Conservation (phyloP, 768 basidiomycete genomes). For the Amylocystis lapponica region DNA sequence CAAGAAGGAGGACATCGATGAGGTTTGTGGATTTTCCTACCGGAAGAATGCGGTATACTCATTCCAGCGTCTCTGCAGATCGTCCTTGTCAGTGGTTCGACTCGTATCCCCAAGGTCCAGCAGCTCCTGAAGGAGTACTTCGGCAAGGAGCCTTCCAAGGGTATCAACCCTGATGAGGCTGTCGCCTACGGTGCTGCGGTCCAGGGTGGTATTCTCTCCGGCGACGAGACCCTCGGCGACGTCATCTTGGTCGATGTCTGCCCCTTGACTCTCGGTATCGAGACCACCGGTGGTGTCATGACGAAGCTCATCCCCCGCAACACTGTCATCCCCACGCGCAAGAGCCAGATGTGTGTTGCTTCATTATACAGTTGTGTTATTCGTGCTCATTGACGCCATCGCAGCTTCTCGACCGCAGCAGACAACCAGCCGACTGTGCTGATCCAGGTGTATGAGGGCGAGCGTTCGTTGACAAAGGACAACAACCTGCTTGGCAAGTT, state of each 20-base stretch:
- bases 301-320: constrained; percentile 97
- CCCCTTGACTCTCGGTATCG: constrained; percentile 97
- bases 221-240: constrained; percentile 85
- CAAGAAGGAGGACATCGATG: constrained; percentile 95
- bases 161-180: constrained; percentile 99
- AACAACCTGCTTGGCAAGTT: constrained; percentile 98
- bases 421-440: constrained; percentile 94
- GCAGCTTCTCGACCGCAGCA: constrained; percentile 68
- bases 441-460: constrained; percentile 97
- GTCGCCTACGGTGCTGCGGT: constrained; percentile 99
- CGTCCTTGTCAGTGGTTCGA: constrained; percentile 94
- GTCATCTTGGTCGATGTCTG: constrained; percentile 95
- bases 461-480: constrained; percentile 96
- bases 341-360: constrained; percentile 92
- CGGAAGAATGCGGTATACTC: background rate
- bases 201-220: constrained; percentile 96
- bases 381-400: too few relatives aligned
- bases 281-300: constrained; percentile 97
- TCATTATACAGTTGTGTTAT: too few relatives aligned
- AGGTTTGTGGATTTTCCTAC: constrained; percentile 40
- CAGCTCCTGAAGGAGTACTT: constrained; percentile 98
- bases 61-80: constrained; percentile 38
- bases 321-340: constrained; percentile 97
- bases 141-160: constrained; percentile 95
- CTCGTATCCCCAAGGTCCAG: constrained; percentile 99